Evolutionary conservation across 441 rosid species (phyloP).

Genomic region (Mallotus japonicus): DNA sequence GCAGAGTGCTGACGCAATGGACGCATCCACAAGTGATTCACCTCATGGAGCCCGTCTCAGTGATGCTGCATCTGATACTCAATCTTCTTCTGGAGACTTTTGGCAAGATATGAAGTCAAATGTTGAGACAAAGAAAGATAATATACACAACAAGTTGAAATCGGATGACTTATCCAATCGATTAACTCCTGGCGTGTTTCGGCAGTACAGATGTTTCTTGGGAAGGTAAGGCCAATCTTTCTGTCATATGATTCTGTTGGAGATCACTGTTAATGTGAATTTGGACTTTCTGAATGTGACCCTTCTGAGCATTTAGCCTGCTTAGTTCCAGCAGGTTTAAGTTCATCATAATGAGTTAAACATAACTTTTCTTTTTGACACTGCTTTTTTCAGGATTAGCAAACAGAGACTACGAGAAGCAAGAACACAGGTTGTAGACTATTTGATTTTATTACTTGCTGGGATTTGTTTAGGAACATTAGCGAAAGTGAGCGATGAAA

Average conservation of each 20-base stretch:
- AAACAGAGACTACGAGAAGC: constrained; percentile 94
- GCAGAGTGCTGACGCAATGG: constrained; percentile 48
- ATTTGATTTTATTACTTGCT: constrained; percentile 76
- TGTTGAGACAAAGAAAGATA: constrained; percentile 63
- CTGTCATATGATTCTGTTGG: too few relatives aligned
- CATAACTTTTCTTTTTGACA: too few relatives aligned
- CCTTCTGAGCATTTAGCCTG: background rate
- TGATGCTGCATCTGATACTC: constrained; percentile 38
- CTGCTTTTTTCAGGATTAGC: constrained; percentile 53
- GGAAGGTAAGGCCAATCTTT: constrained; percentile 57
- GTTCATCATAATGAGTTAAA: too few relatives aligned
- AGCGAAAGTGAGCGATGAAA: constrained; percentile 92
- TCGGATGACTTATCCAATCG: constrained; percentile 67
- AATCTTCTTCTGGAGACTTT: constrained; percentile 71
- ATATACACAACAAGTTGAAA: constrained; percentile 42
- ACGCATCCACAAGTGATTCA: constrained; percentile 45
- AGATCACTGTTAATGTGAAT: background rate
- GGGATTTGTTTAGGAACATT: constrained; percentile 97
- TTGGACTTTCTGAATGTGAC: background rate
- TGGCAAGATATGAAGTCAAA: constrained; percentile 71
- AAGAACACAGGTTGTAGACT: constrained; percentile 79
- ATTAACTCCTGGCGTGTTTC: constrained; percentile 56
- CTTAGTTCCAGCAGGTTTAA: too few relatives aligned
- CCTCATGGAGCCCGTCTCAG: constrained; percentile 33
- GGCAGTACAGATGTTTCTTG: constrained; percentile 82